Conservation (phyloP, 148 eudicot species). For the Cornus suecica region DNA sequence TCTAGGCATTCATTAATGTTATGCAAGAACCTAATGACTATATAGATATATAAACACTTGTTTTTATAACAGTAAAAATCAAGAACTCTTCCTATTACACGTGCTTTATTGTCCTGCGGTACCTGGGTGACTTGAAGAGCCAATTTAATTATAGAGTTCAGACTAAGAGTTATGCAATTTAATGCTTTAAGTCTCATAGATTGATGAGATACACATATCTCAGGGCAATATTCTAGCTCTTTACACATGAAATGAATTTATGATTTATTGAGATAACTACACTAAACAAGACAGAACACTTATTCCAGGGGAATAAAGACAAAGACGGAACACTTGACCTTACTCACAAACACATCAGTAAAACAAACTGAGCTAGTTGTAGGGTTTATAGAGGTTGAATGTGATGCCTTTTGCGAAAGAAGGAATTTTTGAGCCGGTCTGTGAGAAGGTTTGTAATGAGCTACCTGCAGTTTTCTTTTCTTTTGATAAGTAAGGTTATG, state of each 20-base stretch:
- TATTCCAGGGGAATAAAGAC: too few species aligned
- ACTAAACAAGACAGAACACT: not conserved
- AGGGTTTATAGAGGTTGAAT: not conserved
- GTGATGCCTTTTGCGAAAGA: not conserved
- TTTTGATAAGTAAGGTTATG: not conserved
- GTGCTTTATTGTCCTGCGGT: not conserved
- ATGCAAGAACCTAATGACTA: not conserved
- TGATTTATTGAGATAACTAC: not conserved
- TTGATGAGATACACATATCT: not conserved
- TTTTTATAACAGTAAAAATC: not conserved
- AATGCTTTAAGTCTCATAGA: not conserved
- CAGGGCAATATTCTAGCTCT: not conserved
- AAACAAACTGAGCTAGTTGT: not conserved
- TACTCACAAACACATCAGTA: not conserved
- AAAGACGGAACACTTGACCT: not conserved
- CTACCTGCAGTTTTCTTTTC: not conserved
- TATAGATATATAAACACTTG: not conserved
- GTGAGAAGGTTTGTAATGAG: not conserved
- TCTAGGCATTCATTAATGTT: not conserved
- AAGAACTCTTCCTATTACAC: not conserved
- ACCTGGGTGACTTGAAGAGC: not conserved
- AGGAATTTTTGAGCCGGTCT: not conserved
- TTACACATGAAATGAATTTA: not conserved
- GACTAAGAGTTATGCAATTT: not conserved
- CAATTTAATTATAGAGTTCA: not conserved